Evolutionary conservation across 2,329 filamentous ascomycete genomes (phyloP).

Genomic region (Paecilomyces variotii): DNA sequence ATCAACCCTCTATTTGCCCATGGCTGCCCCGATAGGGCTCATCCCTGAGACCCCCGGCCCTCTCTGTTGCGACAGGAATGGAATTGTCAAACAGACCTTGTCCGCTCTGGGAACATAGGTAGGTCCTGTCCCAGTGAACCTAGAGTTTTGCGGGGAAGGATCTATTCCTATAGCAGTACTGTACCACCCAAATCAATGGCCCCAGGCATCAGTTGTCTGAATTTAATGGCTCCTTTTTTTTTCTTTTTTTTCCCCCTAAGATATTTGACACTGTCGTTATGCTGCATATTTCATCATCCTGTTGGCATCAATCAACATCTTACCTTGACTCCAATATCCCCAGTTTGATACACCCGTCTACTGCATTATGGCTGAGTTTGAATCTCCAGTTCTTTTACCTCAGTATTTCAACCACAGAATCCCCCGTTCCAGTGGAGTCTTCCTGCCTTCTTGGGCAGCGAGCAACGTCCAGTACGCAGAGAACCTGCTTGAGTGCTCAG

Average conservation of each 20-base stretch:
- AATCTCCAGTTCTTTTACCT: conserved; percentile 14
- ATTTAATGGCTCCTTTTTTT: background rate
- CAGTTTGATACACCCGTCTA: background rate
- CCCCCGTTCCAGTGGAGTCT: conserved; percentile 11
- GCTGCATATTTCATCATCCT: background rate
- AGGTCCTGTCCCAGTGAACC: background rate
- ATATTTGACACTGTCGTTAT: background rate
- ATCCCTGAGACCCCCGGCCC: background rate
- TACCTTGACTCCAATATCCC: background rate
- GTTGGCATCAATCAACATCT: background rate
- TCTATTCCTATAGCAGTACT: background rate
- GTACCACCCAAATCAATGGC: background rate
- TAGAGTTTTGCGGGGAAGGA: background rate
- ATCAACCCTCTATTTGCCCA: background rate
- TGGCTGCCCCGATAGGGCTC: background rate
- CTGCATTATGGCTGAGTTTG: conserved; percentile 16
- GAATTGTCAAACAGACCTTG: background rate
- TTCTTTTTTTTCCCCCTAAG: background rate
- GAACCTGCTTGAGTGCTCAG: conserved; percentile 30
- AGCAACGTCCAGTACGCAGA: conserved; percentile 30
- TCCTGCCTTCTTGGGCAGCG: conserved; percentile 32
- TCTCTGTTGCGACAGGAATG: background rate
- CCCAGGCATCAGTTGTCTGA: background rate
- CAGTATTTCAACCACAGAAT: background rate
- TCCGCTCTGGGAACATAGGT: background rate